These are phyloP conservation scores for Cystofilobasidium capitatum DNA, from an alignment of 768 basidiomycete genomes.

Conservation along the genomic window DNA sequence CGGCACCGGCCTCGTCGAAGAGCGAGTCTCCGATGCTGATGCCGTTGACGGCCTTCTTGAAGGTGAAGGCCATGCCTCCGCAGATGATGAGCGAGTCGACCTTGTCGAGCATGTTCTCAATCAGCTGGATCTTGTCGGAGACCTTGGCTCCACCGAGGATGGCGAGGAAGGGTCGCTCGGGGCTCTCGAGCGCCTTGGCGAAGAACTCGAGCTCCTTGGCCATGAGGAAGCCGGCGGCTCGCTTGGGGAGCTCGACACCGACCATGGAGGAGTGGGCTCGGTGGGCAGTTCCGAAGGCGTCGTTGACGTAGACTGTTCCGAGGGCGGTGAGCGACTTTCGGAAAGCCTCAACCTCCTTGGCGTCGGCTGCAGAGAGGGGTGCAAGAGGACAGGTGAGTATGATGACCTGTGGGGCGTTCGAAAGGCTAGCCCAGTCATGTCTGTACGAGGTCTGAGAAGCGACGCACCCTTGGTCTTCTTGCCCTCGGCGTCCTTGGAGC, in stretches of 20 bases:
- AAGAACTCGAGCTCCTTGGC: slow-evolving; percentile 99
- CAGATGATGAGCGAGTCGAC: slow-evolving; percentile 93
- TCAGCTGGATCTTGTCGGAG: slow-evolving; percentile 96
- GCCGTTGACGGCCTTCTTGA: slow-evolving; percentile 84
- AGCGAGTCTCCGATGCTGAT: slow-evolving; percentile 81
- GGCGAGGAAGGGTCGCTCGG: slow-evolving; percentile 91
- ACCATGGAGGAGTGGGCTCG: slow-evolving; percentile 99
- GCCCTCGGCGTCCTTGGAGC: slow-evolving; percentile 83
- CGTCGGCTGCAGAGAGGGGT: slow-evolving; percentile 46
- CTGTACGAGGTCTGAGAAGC: too few species aligned
- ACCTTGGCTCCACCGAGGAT: slow-evolving; percentile 98
- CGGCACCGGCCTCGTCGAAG: slow-evolving; percentile 77
- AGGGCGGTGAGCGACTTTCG: slow-evolving; percentile 77
- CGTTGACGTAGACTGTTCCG: slow-evolving; percentile 95
- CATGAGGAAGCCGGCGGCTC: slow-evolving; percentile 91
- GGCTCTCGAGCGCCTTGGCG: slow-evolving; percentile 82
- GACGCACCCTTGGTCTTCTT: slow-evolving; percentile 71
- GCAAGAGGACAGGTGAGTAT: neutral
- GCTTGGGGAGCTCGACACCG: slow-evolving; percentile 79
- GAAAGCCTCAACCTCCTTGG: slow-evolving; percentile 69
- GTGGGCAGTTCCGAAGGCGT: slow-evolving; percentile 97
- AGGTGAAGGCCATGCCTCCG: slow-evolving; percentile 98
- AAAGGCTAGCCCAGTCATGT: too few species aligned
- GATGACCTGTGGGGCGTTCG: neutral
- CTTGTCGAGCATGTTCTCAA: slow-evolving; percentile 98